phyloP scores from a whole-genome alignment of 108 stramenopile species.

The Nitzschia palea region DNA sequence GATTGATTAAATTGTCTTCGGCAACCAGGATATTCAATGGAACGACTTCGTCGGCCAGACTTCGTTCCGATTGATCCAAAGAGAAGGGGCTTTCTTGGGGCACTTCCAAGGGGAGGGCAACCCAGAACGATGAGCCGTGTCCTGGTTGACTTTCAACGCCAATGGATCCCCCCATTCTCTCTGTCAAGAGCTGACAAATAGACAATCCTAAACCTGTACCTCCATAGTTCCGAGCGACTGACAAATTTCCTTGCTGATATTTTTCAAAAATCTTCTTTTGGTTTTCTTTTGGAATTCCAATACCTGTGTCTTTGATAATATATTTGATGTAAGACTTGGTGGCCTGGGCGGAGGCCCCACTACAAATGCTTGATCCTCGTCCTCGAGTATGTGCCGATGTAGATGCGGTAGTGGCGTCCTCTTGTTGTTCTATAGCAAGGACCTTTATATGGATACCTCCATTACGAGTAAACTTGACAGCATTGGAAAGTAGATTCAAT shows the following conservation, averaged over 20 bases:
- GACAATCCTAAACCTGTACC: conserved; percentile 59
- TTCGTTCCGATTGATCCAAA: not conserved
- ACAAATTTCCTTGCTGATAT: conserved; percentile 41
- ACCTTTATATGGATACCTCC: conserved; percentile 17
- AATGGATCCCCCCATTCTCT: conserved; percentile 46
- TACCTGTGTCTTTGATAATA: conserved; percentile 54
- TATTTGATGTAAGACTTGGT: conserved; percentile 22
- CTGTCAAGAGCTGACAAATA: conserved; percentile 39
- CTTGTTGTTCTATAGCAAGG: not conserved
- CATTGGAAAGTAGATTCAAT: conserved; percentile 54
- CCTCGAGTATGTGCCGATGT: too few relatives aligned
- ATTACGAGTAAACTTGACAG: conserved; percentile 53
- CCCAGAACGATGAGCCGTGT: conserved; percentile 36
- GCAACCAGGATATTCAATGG: conserved; percentile 37
- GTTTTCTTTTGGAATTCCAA: conserved; percentile 40
- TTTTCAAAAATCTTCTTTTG: conserved; percentile 44
- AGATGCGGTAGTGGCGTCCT: too few relatives aligned
- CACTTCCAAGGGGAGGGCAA: conserved; percentile 31
- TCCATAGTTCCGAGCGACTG: conserved; percentile 42
- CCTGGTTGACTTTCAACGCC: conserved; percentile 35
- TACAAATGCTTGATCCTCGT: not conserved
- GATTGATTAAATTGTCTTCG: conserved; percentile 61
- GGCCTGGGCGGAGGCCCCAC: not conserved
- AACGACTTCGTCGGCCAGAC: not conserved
- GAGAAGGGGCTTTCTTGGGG: not conserved